These are phyloP conservation scores for Cladosporium cucumerinum DNA, from an alignment of 2,329 filamentous ascomycete genomes.

Conservation along the genomic window DNA sequence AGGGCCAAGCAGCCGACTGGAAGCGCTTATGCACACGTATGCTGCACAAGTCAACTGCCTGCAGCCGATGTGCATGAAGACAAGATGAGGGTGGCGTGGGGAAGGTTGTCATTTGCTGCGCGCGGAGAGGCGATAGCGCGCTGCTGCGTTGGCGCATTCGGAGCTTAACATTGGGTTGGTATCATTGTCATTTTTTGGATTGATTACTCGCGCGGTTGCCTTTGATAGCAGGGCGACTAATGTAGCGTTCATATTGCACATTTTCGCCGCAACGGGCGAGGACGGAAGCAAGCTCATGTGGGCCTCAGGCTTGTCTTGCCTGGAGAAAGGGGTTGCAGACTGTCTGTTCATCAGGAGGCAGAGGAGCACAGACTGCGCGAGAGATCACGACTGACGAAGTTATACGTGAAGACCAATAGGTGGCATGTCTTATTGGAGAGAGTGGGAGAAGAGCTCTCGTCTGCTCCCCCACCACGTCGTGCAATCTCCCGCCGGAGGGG, in stretches of 20 bases:
- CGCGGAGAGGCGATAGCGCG: slow-evolving; percentile 1
- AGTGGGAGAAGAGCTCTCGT: not conserved
- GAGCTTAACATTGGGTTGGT: not conserved
- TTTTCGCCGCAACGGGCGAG: not conserved
- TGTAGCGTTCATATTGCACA: not conserved
- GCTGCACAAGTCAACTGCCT: slow-evolving; percentile 11
- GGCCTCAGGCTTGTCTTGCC: not conserved
- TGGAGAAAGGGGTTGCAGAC: slow-evolving; percentile 15
- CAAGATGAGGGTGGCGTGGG: slow-evolving; percentile 13
- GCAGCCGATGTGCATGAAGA: slow-evolving; percentile 13
- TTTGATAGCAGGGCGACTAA: not conserved
- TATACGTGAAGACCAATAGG: slow-evolving; percentile 13
- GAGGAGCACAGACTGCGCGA: not conserved
- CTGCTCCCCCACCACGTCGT: slow-evolving; percentile 2
- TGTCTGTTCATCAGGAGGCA: not conserved
- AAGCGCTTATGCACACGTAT: slow-evolving; percentile 7
- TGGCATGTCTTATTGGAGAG: slow-evolving; percentile 10
- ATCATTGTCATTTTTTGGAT: not conserved
- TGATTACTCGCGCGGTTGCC: not conserved
- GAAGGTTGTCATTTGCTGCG: slow-evolving; percentile 13
- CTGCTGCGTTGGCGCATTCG: slow-evolving; percentile 1
- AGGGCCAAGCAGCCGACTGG: slow-evolving; percentile 8
- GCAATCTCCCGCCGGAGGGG: slow-evolving; percentile 13
- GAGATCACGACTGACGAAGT: slow-evolving; percentile 11
- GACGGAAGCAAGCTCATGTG: slow-evolving; percentile 9